Conservation (phyloP, 495 filamentous ascomycete genomes). For the Neurospora sp. region DNA sequence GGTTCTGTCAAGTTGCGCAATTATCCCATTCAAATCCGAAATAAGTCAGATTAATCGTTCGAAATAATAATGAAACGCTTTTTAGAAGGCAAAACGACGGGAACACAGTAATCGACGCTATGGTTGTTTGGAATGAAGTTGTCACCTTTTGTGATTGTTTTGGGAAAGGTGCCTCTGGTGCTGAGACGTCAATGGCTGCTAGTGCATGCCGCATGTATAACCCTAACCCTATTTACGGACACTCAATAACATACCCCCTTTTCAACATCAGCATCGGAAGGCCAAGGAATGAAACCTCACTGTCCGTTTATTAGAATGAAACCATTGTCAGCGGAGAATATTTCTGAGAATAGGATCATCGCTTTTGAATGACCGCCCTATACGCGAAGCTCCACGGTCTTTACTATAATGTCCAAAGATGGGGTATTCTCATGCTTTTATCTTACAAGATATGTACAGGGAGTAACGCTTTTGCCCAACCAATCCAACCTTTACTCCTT, state of each 20-base stretch:
- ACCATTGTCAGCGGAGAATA: no score
- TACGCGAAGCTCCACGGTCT: background rate
- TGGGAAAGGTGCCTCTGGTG: background rate
- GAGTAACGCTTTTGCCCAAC: background rate
- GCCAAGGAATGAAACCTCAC: background rate
- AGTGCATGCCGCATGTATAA: background rate
- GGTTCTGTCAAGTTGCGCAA: background rate
- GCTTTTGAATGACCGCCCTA: no score
- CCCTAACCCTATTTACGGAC: slow-evolving; percentile 1
- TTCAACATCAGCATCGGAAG: background rate
- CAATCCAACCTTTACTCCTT: background rate
- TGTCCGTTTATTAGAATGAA: background rate
- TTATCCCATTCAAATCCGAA: background rate
- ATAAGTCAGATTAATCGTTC: background rate
- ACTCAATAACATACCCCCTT: background rate
- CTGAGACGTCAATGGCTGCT: background rate
- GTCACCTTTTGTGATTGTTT: background rate
- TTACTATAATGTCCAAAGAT: background rate
- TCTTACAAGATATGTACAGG: background rate
- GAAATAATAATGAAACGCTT: background rate
- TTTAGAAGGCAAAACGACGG: background rate
- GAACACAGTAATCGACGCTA: background rate
- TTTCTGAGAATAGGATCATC: no score
- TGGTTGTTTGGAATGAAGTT: background rate
- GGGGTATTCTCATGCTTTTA: background rate